These are phyloP conservation scores for Ephemerocybe angulata DNA, from an alignment of 768 basidiomycete genomes.

Conservation along the genomic window DNA sequence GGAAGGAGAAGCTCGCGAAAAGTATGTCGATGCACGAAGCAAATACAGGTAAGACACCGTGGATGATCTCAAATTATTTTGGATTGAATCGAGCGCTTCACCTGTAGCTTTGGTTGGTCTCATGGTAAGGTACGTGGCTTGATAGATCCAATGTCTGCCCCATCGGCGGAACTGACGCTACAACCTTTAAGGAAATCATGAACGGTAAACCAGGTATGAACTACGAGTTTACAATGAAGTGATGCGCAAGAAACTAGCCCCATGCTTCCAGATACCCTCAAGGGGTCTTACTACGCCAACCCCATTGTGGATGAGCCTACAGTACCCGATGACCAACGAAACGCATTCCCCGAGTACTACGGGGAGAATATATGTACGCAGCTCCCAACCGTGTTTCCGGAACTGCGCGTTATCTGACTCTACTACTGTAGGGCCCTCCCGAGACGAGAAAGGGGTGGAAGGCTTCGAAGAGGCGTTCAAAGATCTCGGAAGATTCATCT, in stretches of 20 bases:
- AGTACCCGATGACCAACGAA: slow-evolving; percentile 53
- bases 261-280: slow-evolving; percentile 59
- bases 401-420: not conserved
- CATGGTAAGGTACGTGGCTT: slow-evolving; percentile 72
- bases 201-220: slow-evolving; percentile 79
- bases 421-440: slow-evolving; percentile 52
- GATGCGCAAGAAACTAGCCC: not conserved
- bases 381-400: not conserved
- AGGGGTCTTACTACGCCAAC: slow-evolving; percentile 94
- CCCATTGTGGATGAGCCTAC: slow-evolving; percentile 64
- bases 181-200: slow-evolving; percentile 74
- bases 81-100: not conserved
- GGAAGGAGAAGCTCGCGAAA: slow-evolving; percentile 63
- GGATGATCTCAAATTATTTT: not conserved
- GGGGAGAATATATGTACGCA: slow-evolving; percentile 79
- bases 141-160: not conserved
- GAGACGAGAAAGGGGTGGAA: slow-evolving; percentile 56
- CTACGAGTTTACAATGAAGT: not conserved
- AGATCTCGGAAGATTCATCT: slow-evolving; percentile 77
- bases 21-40: slow-evolving; percentile 66
- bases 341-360: slow-evolving; percentile 79
- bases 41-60: slow-evolving; percentile 61
- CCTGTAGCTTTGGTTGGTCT: slow-evolving; percentile 87
- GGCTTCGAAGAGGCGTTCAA: slow-evolving; percentile 90
- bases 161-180: not conserved